Conservation (phyloP, 1,139 yeast species). For the Barnettozyma hawaiiensis region DNA sequence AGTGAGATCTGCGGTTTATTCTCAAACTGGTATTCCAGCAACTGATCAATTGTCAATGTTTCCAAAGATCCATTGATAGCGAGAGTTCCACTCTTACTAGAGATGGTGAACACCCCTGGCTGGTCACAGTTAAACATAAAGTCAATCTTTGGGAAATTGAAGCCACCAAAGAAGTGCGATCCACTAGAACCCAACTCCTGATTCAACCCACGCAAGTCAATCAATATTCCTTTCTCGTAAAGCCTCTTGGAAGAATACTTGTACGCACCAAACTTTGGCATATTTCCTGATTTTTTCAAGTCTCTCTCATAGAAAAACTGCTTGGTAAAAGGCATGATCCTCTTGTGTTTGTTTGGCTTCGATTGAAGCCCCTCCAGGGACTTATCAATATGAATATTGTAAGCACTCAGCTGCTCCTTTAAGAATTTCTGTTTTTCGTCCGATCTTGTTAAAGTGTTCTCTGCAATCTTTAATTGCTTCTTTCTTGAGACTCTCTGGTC, state of each 20-base stretch:
- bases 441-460: slow-evolving; percentile 54
- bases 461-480: slow-evolving; percentile 56
- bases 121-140: slow-evolving; percentile 74
- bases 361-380: slow-evolving; percentile 59
- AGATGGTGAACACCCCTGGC: slow-evolving; percentile 67
- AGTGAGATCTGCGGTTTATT: slow-evolving; percentile 40
- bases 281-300: slow-evolving; percentile 55
- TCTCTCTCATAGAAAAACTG: slow-evolving; percentile 77
- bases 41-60: slow-evolving; percentile 42
- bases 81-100: slow-evolving; percentile 46
- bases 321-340: slow-evolving; percentile 60
- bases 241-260: slow-evolving; percentile 75
- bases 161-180: slow-evolving; percentile 34
- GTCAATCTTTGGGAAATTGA: slow-evolving; percentile 60
- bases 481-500: slow-evolving; percentile 58
- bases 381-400: slow-evolving; percentile 62
- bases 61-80: slow-evolving; percentile 24
- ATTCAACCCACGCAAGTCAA: slow-evolving; percentile 49
- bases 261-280: slow-evolving; percentile 78
- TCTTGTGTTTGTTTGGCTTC: slow-evolving; percentile 44
- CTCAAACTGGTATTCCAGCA: slow-evolving; percentile 64
- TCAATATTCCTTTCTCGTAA: slow-evolving; percentile 64
- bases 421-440: slow-evolving; percentile 58
- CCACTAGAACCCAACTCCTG: slow-evolving; percentile 35
- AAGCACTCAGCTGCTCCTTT: slow-evolving; percentile 56